Evolutionary conservation across 768 basidiomycete species (phyloP).

Genomic region (Boletus rubropictus): DNA sequence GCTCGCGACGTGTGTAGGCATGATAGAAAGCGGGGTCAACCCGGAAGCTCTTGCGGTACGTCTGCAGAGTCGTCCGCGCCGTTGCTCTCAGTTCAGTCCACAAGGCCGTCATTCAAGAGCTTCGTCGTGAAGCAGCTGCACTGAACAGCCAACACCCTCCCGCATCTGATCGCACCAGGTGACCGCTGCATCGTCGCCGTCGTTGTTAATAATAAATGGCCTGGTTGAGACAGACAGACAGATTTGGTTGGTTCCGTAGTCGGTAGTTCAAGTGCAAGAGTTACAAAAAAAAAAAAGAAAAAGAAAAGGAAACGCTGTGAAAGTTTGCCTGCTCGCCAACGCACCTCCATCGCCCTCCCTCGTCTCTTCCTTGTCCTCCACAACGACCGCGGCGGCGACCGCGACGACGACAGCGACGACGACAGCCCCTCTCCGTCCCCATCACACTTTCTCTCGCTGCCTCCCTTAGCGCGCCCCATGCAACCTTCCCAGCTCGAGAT

Average conservation of each 20-base stretch:
- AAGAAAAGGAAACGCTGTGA: conserved; percentile 5
- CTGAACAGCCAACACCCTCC: conserved; percentile 26
- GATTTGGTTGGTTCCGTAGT: conserved; percentile 21
- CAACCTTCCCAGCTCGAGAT: conserved; percentile 84
- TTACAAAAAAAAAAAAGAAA: not conserved
- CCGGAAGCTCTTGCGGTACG: conserved; percentile 86
- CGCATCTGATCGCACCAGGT: conserved; percentile 14
- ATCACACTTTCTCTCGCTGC: conserved; percentile 13
- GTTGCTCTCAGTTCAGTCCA: conserved; percentile 2
- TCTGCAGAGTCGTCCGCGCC: conserved; percentile 11
- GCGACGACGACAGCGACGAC: conserved; percentile 10
- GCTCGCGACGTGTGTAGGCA: conserved; percentile 83
- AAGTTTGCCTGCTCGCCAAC: conserved; percentile 9
- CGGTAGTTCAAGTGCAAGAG: conserved; percentile 4
- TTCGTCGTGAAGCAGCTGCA: conserved; percentile 61
- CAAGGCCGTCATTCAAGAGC: conserved; percentile 81
- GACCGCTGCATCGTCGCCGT: too few relatives aligned
- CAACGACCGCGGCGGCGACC: conserved; percentile 7
- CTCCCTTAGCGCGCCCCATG: conserved; percentile 30
- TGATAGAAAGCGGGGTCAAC: conserved; percentile 91
- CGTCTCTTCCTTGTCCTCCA: not conserved
- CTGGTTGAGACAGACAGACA: conserved; percentile 12
- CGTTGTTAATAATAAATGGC: too few relatives aligned
- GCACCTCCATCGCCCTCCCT: not conserved
- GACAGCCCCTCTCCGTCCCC: conserved; percentile 3